Percentiles rank a stretch among this genome's conserved stretches.
phyloP scores from a whole-genome alignment of 176 grass and related monocot genomes.

The Aegilops bicornis region DNA sequence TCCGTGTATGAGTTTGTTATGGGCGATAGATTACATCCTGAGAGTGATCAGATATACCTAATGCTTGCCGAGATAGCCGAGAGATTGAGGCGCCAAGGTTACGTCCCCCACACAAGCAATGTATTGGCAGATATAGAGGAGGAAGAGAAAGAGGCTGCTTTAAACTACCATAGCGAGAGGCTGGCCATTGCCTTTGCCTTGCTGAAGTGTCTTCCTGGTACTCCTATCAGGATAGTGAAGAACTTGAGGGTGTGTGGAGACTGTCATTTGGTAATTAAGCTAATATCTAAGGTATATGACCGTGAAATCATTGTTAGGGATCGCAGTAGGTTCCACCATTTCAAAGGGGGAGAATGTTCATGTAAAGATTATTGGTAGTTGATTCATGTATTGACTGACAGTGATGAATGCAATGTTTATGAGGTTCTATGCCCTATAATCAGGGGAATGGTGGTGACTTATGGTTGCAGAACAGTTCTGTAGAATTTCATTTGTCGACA shows the following conservation, averaged over 20 bases:
- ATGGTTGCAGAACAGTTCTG: neutral
- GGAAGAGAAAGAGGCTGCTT: constrained; percentile 79
- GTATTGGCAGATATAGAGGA: constrained; percentile 87
- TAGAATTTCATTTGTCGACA: neutral
- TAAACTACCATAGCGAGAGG: constrained; percentile 83
- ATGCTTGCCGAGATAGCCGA: constrained; percentile 68
- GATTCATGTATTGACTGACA: neutral
- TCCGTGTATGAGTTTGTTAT: constrained; percentile 74
- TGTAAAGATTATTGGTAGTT: constrained; percentile 90
- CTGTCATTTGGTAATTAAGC: constrained; percentile 71
- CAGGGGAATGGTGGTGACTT: neutral
- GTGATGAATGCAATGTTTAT: neutral
- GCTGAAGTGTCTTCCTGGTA: constrained; percentile 58
- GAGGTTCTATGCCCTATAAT: neutral
- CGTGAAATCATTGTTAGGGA: constrained; percentile 71
- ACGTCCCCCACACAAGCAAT: constrained; percentile 54
- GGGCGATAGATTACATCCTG: constrained; percentile 70
- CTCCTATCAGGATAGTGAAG: constrained; percentile 74
- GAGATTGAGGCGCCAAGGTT: constrained; percentile 59
- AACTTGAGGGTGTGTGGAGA: constrained; percentile 86
- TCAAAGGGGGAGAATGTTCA: constrained; percentile 64
- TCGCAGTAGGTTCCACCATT: constrained; percentile 79
- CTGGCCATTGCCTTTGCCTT: constrained; percentile 87
- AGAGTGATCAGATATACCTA: constrained; percentile 62
- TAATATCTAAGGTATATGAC: constrained; percentile 69